Conservation (phyloP, 1,284 basidiomycete genomes). For the Fomitopsis betulina region DNA sequence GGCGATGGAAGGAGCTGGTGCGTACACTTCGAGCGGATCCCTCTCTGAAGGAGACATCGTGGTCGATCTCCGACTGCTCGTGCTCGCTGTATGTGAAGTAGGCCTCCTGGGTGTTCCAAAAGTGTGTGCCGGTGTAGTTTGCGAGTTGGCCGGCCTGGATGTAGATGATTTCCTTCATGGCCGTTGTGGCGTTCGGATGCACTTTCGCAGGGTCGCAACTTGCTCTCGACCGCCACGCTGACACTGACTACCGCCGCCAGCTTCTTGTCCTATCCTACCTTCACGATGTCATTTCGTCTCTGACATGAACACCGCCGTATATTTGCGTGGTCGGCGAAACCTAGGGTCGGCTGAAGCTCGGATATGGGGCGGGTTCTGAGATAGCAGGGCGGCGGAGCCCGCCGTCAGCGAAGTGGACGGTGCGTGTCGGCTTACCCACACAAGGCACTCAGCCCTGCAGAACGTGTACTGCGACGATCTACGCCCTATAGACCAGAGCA, state of each 20-base stretch:
- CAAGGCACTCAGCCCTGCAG: neutral
- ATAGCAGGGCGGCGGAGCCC: neutral
- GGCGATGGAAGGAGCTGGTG: neutral
- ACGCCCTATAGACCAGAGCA: neutral
- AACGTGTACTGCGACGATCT: neutral
- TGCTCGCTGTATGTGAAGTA: conserved; percentile 55
- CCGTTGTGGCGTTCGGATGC: neutral
- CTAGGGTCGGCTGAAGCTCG: conserved; percentile 2
- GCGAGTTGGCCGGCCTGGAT: conserved; percentile 66
- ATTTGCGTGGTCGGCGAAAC: neutral
- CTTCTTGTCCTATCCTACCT: neutral
- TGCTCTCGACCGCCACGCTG: neutral
- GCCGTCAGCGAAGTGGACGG: neutral
- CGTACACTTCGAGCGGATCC: conserved; percentile 40
- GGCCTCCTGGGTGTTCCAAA: conserved; percentile 75
- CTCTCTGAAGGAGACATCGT: conserved; percentile 63
- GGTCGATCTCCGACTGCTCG: conserved; percentile 40
- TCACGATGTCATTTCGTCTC: neutral
- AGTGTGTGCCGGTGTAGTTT: conserved; percentile 70
- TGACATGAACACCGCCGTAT: neutral
- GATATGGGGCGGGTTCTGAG: conserved; percentile 1
- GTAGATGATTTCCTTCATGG: conserved; percentile 75
- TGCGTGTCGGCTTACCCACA: conserved; percentile 4
- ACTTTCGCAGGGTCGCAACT: conserved; percentile 1
- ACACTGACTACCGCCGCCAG: neutral